A percentile compares a stretch with the other conserved stretches of the same genome.
Conservation (phyloP, 768 basidiomycete species). For the Russula olivacea region DNA sequence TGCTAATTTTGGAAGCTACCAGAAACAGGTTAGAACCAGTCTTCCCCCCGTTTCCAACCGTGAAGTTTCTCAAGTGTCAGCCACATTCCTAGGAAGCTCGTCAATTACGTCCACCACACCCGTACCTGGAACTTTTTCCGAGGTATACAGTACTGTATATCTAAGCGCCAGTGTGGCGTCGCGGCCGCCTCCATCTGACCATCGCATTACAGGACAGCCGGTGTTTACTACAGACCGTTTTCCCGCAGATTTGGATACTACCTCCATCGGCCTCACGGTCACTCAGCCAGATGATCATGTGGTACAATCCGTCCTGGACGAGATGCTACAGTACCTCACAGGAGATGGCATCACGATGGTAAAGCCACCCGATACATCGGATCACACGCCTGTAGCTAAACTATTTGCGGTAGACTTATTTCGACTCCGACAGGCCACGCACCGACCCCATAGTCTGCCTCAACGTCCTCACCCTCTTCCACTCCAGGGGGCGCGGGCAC, state of each 20-base stretch:
- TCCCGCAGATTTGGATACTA: slow-evolving; percentile 54
- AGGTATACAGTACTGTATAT: slow-evolving; percentile 26
- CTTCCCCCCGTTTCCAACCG: neutral
- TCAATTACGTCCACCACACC: slow-evolving; percentile 36
- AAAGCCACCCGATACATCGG: neutral
- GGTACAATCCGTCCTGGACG: slow-evolving; percentile 45
- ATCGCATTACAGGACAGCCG: slow-evolving; percentile 31
- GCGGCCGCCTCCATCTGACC: neutral
- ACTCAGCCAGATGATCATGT: slow-evolving; percentile 32
- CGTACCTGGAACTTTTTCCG: slow-evolving; percentile 53
- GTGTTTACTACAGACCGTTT: slow-evolving; percentile 44
- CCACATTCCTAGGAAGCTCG: slow-evolving; percentile 35
- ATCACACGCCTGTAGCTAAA: neutral
- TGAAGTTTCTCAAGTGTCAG: neutral
- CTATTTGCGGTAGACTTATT: slow-evolving; percentile 40
- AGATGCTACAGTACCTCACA: slow-evolving; percentile 48
- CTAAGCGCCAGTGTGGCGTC: slow-evolving; percentile 35
- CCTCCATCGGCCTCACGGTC: slow-evolving; percentile 47
- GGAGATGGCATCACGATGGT: slow-evolving; percentile 43
- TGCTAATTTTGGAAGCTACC: slow-evolving; percentile 52
- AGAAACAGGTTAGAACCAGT: slow-evolving; percentile 35
- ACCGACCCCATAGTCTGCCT: slow-evolving; percentile 51
- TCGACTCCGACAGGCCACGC: slow-evolving; percentile 45
- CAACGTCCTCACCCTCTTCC: slow-evolving; percentile 46
- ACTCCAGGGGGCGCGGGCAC: slow-evolving; percentile 42